Conservation (phyloP, 306 rosid species). For the Citrullus mucosospermus region DNA sequence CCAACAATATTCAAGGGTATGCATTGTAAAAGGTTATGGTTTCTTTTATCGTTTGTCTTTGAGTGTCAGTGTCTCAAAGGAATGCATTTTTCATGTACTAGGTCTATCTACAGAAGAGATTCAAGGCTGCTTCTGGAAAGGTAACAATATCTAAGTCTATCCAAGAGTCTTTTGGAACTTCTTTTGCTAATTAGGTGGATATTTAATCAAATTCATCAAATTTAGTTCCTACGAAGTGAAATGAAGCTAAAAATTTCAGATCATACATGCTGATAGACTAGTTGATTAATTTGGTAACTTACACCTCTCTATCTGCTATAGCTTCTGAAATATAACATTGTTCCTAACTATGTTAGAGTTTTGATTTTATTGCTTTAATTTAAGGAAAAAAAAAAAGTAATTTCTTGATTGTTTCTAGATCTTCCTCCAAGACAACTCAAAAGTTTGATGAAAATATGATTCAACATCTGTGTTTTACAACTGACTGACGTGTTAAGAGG, state of each 20-base stretch:
- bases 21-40: background rate
- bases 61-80: slow-evolving; percentile 8
- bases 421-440: background rate
- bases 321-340: background rate
- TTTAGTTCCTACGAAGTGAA: background rate
- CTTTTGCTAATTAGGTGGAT: background rate
- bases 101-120: slow-evolving; percentile 73
- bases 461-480: background rate
- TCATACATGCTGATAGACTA: background rate
- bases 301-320: background rate
- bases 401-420: background rate
- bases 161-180: background rate
- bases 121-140: slow-evolving; percentile 92
- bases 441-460: background rate
- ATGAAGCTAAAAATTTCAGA: background rate
- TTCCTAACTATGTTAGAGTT: background rate
- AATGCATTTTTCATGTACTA: slow-evolving; percentile 23
- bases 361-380: background rate
- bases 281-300: background rate
- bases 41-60: background rate
- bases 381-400: no score
- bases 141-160: slow-evolving; percentile 20
- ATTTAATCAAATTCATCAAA: background rate
- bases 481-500: background rate
- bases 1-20: slow-evolving; percentile 67